These are phyloP conservation scores for Musa beccarii DNA, from an alignment of 176 grass and related monocot species.

Conservation along the genomic window DNA sequence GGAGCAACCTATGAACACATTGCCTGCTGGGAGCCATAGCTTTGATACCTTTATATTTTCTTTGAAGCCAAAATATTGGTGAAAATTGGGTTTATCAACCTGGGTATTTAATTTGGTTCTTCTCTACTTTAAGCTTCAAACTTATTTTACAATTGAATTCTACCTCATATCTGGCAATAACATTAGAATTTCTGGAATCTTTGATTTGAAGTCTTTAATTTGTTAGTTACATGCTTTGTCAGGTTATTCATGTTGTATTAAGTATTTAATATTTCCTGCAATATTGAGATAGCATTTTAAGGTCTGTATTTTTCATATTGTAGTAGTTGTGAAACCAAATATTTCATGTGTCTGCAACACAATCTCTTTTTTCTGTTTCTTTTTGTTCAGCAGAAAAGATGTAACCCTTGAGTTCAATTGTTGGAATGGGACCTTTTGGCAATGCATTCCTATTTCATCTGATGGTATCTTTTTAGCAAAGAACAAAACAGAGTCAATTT, in stretches of 20 bases:
- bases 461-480: too few relatives aligned
- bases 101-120: not conserved
- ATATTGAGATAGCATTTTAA: not conserved
- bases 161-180: not conserved
- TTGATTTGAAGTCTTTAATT: not conserved
- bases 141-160: not conserved
- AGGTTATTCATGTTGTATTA: not conserved
- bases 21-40: not conserved
- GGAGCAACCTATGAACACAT: not conserved
- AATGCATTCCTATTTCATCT: too few relatives aligned
- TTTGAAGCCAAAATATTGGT: not conserved
- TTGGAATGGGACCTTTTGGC: not conserved
- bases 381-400: not conserved
- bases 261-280: not conserved
- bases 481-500: too few relatives aligned
- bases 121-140: not conserved
- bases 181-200: not conserved
- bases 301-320: not conserved
- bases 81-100: not conserved
- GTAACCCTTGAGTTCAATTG: not conserved
- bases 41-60: not conserved
- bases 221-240: not conserved
- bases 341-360: not conserved
- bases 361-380: not conserved
- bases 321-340: not conserved